Conservation (phyloP, 169 alveolate species). For the Plasmodium knowlesi region DNA sequence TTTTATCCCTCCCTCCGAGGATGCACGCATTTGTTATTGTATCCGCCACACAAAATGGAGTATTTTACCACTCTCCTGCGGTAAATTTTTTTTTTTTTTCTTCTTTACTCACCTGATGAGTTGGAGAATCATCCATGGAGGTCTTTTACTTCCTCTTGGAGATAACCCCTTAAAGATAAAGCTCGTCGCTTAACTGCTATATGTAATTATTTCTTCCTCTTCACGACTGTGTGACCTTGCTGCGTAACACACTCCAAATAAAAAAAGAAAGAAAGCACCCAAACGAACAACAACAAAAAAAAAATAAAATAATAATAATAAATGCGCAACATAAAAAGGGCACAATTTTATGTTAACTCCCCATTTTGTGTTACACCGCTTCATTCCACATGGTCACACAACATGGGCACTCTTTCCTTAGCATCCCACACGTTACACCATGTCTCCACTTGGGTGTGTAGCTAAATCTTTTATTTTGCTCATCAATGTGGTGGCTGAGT, state of each 20-base stretch:
- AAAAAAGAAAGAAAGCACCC: background rate
- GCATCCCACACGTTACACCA: background rate
- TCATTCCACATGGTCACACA: background rate
- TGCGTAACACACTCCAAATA: background rate
- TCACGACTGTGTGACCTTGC: background rate
- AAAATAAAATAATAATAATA: background rate
- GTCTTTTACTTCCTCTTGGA: background rate
- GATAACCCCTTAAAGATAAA: background rate
- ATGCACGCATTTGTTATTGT: background rate
- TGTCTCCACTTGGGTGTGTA: background rate
- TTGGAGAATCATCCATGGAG: background rate
- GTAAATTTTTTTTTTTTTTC: background rate
- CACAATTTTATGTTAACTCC: background rate
- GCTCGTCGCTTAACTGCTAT: background rate
- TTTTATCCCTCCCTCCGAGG: background rate
- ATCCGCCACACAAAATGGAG: background rate
- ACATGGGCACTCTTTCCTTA: background rate
- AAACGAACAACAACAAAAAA: background rate
- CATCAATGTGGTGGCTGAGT: constrained; percentile 23
- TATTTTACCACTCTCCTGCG: background rate
- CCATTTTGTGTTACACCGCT: background rate
- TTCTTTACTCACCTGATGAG: background rate
- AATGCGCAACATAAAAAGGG: background rate
- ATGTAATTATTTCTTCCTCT: background rate
- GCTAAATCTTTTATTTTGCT: constrained; percentile 18